Evolutionary conservation across 2,329 filamentous ascomycete species (phyloP).

Genomic region (Ophiostoma himal-ulmi): DNA sequence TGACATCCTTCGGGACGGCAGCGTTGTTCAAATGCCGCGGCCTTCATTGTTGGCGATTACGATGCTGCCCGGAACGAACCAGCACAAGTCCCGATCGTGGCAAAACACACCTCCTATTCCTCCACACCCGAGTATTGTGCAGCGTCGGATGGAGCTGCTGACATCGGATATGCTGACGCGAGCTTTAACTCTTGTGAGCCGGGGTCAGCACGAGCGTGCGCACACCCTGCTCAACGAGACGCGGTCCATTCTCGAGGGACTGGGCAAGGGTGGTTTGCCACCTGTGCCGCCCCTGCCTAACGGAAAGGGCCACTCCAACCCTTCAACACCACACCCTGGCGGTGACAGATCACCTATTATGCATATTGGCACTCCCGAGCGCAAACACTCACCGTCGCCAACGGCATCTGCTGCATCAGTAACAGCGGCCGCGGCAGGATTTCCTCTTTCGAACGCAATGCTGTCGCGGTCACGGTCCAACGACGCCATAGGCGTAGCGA

Average conservation of each 20-base stretch:
- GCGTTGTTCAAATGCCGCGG: slow-evolving; percentile 75
- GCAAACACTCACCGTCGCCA: slow-evolving; percentile 52
- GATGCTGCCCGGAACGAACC: slow-evolving; percentile 69
- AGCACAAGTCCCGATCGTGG: slow-evolving; percentile 61
- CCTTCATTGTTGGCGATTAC: slow-evolving; percentile 92
- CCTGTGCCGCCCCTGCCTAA: slow-evolving; percentile 65
- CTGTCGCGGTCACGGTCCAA: slow-evolving; percentile 50
- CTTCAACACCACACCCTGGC: slow-evolving; percentile 46
- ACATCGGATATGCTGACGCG: slow-evolving; percentile 97
- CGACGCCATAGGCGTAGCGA: slow-evolving; percentile 52
- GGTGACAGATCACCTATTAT: slow-evolving; percentile 42
- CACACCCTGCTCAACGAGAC: slow-evolving; percentile 91
- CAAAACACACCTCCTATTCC: slow-evolving; percentile 73
- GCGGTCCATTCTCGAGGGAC: slow-evolving; percentile 86
- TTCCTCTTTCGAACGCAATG: slow-evolving; percentile 35
- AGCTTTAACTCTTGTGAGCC: slow-evolving; percentile 81
- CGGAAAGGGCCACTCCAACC: slow-evolving; percentile 35
- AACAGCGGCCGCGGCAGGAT: slow-evolving; percentile 36
- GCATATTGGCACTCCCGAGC: slow-evolving; percentile 43
- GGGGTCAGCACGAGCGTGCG: slow-evolving; percentile 87
- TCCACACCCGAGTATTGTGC: slow-evolving; percentile 89
- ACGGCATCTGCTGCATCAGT: slow-evolving; percentile 45
- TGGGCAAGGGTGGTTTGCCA: slow-evolving; percentile 89
- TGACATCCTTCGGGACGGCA: slow-evolving; percentile 85
- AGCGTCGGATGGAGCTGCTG: slow-evolving; percentile 92